Base-by-base conservation (phyloP, 768 basidiomycete genomes). In the Tubosaeta brunneosetosa region DNA sequence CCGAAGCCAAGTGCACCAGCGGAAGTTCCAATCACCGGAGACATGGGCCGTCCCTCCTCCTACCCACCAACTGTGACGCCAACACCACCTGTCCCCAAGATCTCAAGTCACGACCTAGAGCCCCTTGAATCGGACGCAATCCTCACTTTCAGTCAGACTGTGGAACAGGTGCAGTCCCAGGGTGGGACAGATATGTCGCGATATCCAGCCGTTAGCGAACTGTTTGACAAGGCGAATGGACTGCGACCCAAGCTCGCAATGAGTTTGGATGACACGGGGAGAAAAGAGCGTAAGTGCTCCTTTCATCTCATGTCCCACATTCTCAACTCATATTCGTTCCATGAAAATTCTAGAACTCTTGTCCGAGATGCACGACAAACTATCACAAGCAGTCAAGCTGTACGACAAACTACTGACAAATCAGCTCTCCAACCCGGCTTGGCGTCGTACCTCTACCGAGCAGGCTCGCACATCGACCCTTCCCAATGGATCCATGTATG, bases 331-430 rank as follows among this genome's bases (percentile, higher is more conserved):
- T 1, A 25, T 14, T 44, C 14, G 19, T 45, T 44, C 2, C 32
- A 34, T 16, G 29, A 37, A 33, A 6, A 63, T 11, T 10, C 6
- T 19, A 93, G 94, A 94, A 68, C 77, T 94, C 65, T 74, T 99
- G 33, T 76, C 83, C 7, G 94, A 97, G 45, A 97, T 98, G 93
- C 89, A 97, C 61, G 86, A 88, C 44, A 95, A 97, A 69, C 70
- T 99, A 10, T 89, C 91, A 1, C 83, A 95, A 66, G 93, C 91
- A 0, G 92, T 97, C 42, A 87, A 88, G 64, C 73, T 97, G 4
- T 98, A 97, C 65, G 94, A 97, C 59, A 81, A 86, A 49, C 74
- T 97, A 19, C 73, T 95, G 40, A 93, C 93, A 25, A 81, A 90
- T 57, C 90, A 94, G 64, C 76, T 94, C 11, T 77, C 85, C 3